A percentile compares a stretch with the other conserved stretches of the same genome.
Evolutionary conservation across 768 basidiomycete genomes (phyloP).

Genomic region (Galerina marginata): DNA sequence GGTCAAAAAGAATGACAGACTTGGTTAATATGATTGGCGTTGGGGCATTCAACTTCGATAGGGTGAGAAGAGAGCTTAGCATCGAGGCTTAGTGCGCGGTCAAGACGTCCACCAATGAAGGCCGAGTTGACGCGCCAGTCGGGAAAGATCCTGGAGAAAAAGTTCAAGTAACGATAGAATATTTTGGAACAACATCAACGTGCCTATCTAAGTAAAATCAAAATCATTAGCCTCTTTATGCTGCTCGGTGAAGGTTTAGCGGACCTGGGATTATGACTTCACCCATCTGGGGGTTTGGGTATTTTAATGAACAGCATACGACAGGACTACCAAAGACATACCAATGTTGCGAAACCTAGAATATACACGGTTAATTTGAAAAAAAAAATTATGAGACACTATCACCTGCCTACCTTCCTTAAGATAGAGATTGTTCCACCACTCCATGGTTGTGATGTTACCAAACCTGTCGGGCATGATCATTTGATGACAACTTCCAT

Average conservation of each 20-base stretch:
- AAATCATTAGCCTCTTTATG: too few relatives aligned
- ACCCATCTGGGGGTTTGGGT: conserved; percentile 63
- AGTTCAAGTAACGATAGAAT: background rate
- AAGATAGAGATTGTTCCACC: conserved; percentile 87
- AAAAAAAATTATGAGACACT: background rate
- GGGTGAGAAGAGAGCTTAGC: conserved; percentile 91
- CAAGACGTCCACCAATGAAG: conserved; percentile 79
- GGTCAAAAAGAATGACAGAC: conserved; percentile 31
- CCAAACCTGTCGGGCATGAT: conserved; percentile 65
- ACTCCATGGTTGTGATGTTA: conserved; percentile 91
- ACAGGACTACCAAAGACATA: conserved; percentile 34
- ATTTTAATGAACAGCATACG: background rate
- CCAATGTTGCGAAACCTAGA: conserved; percentile 82
- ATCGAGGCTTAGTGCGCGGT: conserved; percentile 79
- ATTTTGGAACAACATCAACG: background rate
- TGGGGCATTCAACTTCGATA: conserved; percentile 89
- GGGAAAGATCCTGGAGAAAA: conserved; percentile 55
- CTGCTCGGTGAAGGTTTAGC: conserved; percentile 15
- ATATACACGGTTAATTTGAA: conserved; percentile 1
- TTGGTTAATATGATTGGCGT: conserved; percentile 85
- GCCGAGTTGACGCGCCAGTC: conserved; percentile 85
- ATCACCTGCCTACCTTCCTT: conserved; percentile 62
- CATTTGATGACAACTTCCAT: background rate
- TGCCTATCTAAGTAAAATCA: background rate
- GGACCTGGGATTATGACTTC: conserved; percentile 82